Base-by-base conservation (phyloP, 2,329 filamentous ascomycete species). In the Apiospora sp. region DNA sequence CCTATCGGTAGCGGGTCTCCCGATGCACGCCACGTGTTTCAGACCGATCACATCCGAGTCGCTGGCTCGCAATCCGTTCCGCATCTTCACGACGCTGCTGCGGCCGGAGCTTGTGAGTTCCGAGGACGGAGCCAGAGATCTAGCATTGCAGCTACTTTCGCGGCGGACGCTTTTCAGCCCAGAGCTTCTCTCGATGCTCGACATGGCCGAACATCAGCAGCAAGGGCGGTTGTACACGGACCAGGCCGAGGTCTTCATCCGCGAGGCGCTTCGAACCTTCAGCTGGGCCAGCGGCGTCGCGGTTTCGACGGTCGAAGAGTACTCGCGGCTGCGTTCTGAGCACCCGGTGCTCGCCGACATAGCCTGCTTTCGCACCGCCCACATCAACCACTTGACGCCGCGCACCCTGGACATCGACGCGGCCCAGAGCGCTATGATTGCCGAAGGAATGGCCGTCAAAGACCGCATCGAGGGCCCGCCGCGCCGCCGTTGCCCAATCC, bases 361-460 rank as follows among this genome's bases (percentile, higher is more conserved):
- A 37, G 81, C 74, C 41, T 73, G 72, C 68, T 73, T 74, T 48
- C 77, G 75, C 7, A 85, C 80, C 41, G 79, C 85, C 0, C 87
- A 89, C 74, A 87, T 89, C 75, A 89, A 89, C 73, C 87, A 89
- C 71, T 82, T 89, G 1, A 88, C 87, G 0, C 87, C 87, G 0
- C 81, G 86, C 1, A 86, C 86, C 0, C 78, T 88, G 4, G 84
- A 88, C 71, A 89, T 89, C 37, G 80, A 83, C 13, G 75, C 80
- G 0, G 85, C 83, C 0, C 86, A 88, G 71, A 67, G 74, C 2
- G 74, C 75, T 3, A 89, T 89, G 87, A 68, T 78, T 0, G 72
- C 74, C 0, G 76, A 77, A 2, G 83, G 83, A 0, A 80, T 89
- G 71, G 76, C 81, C 0, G 83, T 82, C 0, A 89, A 89, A 73